Evolutionary conservation across 1,284 basidiomycete species (phyloP).

Genomic region (Papiliotrema flavescens): DNA sequence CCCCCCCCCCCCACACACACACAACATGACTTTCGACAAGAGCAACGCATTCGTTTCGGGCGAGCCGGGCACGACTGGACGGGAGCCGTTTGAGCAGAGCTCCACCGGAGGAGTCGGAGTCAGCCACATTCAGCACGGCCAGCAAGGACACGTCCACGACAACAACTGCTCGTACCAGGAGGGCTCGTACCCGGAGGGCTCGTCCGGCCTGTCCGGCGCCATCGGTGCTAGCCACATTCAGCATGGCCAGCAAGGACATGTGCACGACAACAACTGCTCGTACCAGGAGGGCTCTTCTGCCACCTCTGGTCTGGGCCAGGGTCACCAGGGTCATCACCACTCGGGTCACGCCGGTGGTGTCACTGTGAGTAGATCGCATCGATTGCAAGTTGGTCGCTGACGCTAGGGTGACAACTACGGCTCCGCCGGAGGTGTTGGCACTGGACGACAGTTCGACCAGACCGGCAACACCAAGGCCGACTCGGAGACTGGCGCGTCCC

Average conservation of each 20-base stretch:
- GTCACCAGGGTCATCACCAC: constrained; percentile 4
- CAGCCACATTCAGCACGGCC: background rate
- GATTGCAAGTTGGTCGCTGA: background rate
- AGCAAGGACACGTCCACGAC: background rate
- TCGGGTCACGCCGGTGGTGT: background rate
- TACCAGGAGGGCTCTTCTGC: too few species aligned
- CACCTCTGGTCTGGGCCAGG: background rate
- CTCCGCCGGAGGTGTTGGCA: background rate
- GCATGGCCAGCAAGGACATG: background rate
- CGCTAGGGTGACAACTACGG: background rate
- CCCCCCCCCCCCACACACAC: background rate
- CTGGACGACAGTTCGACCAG: background rate
- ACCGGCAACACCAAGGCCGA: background rate
- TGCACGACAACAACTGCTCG: too few species aligned
- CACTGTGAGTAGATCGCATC: background rate
- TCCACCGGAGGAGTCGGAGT: background rate
- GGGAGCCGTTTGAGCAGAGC: constrained; percentile 1
- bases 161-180: too few species aligned
- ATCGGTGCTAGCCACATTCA: background rate
- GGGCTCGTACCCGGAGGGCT: background rate
- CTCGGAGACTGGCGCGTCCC: background rate
- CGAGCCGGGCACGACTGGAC: constrained; percentile 6
- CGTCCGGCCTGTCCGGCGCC: background rate
- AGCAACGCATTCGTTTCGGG: constrained; percentile 1
- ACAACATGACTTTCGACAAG: too few species aligned